Evolutionary conservation across 495 filamentous ascomycete species (phyloP), one percentile per base, ranked within the genome.

Genomic region (Penicillium maclennaniae): DNA sequence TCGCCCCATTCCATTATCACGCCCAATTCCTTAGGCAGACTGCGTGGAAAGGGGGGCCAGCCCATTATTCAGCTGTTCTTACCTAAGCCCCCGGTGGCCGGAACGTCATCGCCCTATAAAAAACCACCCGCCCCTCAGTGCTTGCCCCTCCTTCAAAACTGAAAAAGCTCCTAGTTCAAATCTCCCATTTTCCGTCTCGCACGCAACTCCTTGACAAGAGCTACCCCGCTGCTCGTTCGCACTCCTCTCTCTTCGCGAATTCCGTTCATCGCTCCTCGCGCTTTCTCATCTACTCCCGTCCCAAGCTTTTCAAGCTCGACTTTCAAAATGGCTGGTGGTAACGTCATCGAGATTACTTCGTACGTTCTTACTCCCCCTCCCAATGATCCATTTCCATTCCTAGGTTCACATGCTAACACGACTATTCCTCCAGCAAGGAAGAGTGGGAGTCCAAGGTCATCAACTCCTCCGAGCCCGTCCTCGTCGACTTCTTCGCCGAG

Each of bases 401-500:
- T 40, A 45, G 45, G 40, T 38, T 45, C 51, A 43, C 23, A 38
- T n/a, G 50, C 9, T 25, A 14, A 26, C 20, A 10, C 45, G 15
- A 45, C 12, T 42, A n/a, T 34, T 14, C 21, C 53, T 55, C 69
- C 64, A 95, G 89, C 51, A 75, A 75, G 56, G 67, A 70, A 0
- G 78, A 84, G 28, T 96, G 85, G 76, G 23, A 61, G 8, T 10
- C 31, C 45, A 55, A 53, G 31, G 62, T 65, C 50, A 62, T 71
- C 47, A 34, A 45, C 7, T 45, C 65, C 51, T 43, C 47, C 41
- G 77, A 77, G 14, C 69, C 88, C 57, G 79, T 95, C 58, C 74
- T 97, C 58, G 66, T 96, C 69, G 92, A 97, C 79, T 91, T 83
- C 75, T 89, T 86, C 68, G 92, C 92, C 41, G 81, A 73, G 34